Conservation (phyloP, 2,329 filamentous ascomycete species). For the Hypoxylon sp. region DNA sequence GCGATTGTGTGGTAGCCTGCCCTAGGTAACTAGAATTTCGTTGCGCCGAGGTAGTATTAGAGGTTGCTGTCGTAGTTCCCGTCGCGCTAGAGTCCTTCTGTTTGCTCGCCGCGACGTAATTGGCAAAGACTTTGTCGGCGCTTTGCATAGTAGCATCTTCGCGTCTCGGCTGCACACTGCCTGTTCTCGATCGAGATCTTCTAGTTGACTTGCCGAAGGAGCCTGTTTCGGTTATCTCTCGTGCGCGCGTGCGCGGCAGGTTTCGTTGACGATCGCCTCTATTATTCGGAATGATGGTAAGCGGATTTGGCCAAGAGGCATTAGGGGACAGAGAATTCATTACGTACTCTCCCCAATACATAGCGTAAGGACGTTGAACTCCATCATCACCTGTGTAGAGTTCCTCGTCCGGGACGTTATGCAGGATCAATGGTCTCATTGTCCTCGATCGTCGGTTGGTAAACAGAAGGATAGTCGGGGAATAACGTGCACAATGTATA, state of each 20-base stretch:
- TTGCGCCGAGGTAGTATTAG: slow-evolving; percentile 35
- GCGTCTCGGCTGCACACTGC: slow-evolving; percentile 67
- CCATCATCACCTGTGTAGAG: slow-evolving; percentile 77
- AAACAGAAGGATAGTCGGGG: slow-evolving; percentile 10
- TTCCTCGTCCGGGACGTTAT: slow-evolving; percentile 78
- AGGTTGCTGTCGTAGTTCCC: slow-evolving; percentile 35
- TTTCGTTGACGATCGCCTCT: slow-evolving; percentile 69
- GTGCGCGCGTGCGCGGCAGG: slow-evolving; percentile 63
- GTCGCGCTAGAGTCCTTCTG: slow-evolving; percentile 54
- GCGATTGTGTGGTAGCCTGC: slow-evolving; percentile 53
- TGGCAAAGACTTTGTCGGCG: slow-evolving; percentile 73
- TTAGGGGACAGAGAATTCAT: slow-evolving; percentile 4
- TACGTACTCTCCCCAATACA: slow-evolving; percentile 74
- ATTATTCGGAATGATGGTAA: slow-evolving; percentile 43
- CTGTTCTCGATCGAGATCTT: slow-evolving; percentile 73
- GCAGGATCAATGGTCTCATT: slow-evolving; percentile 76
- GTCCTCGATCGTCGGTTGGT: slow-evolving; percentile 34
- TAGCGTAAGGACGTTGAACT: slow-evolving; percentile 74
- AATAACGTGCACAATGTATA: slow-evolving; percentile 12
- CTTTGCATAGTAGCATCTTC: slow-evolving; percentile 74
- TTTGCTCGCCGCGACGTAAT: slow-evolving; percentile 66
- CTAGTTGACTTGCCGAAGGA: slow-evolving; percentile 78
- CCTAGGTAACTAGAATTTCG: slow-evolving; percentile 58
- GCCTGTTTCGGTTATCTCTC: slow-evolving; percentile 71
- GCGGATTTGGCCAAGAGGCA: slow-evolving; percentile 11